phyloP scores from a whole-genome alignment of 169 alveolate species.

The Eimeria mitis region DNA sequence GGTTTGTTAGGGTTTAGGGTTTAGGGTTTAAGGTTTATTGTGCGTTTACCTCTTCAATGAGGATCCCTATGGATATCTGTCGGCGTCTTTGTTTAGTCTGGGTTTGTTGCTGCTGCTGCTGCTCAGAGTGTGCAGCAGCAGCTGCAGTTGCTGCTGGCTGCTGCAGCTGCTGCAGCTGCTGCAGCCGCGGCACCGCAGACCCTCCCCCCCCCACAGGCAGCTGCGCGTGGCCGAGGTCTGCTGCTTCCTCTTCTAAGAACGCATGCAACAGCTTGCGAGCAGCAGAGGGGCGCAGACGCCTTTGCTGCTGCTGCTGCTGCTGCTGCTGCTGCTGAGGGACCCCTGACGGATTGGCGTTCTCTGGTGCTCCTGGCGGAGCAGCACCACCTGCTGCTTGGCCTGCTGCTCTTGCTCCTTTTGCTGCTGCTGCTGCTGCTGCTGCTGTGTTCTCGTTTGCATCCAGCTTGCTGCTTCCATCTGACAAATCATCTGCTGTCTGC shows the following conservation, averaged over 20 bases:
- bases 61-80: conserved; percentile 34
- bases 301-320: neutral
- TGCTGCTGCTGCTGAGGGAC: conserved; percentile 48
- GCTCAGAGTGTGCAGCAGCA: neutral
- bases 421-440: conserved; percentile 47
- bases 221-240: conserved; percentile 33
- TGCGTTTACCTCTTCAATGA: conserved; percentile 22
- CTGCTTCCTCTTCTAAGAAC: conserved; percentile 50
- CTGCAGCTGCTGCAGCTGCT: conserved; percentile 64
- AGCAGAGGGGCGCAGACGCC: conserved; percentile 39
- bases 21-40: conserved; percentile 20
- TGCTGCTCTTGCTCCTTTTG: conserved; percentile 31
- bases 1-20: conserved; percentile 26
- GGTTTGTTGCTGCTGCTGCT: conserved; percentile 23
- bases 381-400: conserved; percentile 13
- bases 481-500: conserved; percentile 4
- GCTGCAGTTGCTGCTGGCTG: conserved; percentile 29
- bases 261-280: conserved; percentile 62
- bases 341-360: neutral
- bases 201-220: conserved; percentile 24
- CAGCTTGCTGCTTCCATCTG: neutral
- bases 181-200: conserved; percentile 15
- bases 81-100: conserved; percentile 17
- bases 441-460: neutral
- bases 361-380: neutral